Conservation (phyloP, 2,329 filamentous ascomycete genomes). For the Pestalotiopsis sp. region DNA sequence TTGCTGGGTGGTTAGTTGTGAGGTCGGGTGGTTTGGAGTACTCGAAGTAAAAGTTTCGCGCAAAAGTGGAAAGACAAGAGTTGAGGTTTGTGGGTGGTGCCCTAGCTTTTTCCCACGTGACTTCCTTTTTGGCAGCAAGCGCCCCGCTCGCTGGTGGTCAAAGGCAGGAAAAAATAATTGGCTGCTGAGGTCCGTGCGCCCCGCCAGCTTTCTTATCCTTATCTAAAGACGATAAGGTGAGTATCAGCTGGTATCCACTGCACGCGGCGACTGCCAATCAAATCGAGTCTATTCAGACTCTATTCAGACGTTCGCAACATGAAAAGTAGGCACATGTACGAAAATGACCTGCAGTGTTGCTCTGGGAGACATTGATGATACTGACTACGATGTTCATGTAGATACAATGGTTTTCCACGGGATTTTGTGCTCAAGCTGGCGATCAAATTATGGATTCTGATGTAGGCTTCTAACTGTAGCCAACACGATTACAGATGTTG, state of each 20-base stretch:
- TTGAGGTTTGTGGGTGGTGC: slow-evolving; percentile 11
- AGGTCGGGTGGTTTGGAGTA: slow-evolving; percentile 19
- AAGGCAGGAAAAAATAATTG: not conserved
- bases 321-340: too few relatives aligned
- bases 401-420: too few relatives aligned
- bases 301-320: too few relatives aligned
- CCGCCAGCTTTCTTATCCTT: not conserved
- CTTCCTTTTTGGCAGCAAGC: not conserved
- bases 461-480: too few relatives aligned
- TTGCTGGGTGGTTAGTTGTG: slow-evolving; percentile 32
- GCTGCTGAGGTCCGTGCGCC: not conserved
- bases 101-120: slow-evolving; percentile 9
- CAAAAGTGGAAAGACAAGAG: not conserved
- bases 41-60: slow-evolving; percentile 8
- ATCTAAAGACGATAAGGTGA: not conserved
- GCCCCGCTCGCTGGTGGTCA: not conserved
- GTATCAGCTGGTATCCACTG: not conserved
- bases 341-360: too few relatives aligned
- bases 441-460: too few relatives aligned
- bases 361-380: too few relatives aligned
- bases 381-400: too few relatives aligned
- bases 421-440: too few relatives aligned
- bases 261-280: too few relatives aligned
- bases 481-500: too few relatives aligned
- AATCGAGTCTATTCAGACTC: too few relatives aligned